Base-by-base conservation (phyloP, 108 stramenopile species). In the Nitzschia sp. region DNA sequence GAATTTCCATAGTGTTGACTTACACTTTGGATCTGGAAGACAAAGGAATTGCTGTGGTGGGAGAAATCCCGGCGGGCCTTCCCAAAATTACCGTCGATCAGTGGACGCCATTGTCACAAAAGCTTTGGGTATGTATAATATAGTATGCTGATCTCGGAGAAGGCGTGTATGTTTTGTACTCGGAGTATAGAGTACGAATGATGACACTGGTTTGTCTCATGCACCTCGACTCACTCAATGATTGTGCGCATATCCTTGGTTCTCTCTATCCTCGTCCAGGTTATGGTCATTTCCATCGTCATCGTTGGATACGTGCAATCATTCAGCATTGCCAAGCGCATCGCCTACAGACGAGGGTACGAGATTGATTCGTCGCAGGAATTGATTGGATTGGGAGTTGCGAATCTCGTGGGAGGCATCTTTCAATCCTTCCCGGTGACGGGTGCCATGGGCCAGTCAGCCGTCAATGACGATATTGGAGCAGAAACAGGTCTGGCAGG, bases 231-330 rank as follows among this genome's bases (percentile, higher is more conserved):
- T n/a, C n/a, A n/a, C n/a, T n/a, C n/a, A n/a, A n/a, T n/a, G n/a
- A n/a, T n/a, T n/a, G n/a, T n/a, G n/a, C n/a, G n/a, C n/a, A n/a
- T n/a, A n/a, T n/a, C n/a, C n/a, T n/a, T n/a, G n/a, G n/a, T n/a
- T n/a, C n/a, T n/a, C n/a, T n/a, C 82, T 36, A 55, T 66, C 22
- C 23, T 66, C n/a, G n/a, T 80, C 2, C 72, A 75, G 26, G 41
- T 56, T 23, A 68, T 88, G 35, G 78, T 73, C 46, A 26, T 80
- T 2, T 44, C 45, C 34, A 79, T 87, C 50, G 65, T 65, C 35
- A 66, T 92, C 41, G 72, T 92, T 9, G 86, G 85, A 4, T 92
- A 83, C 73, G 83, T 92, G 80, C 79, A 88, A 68, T 79, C 80
- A 17, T 79, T 92, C 68, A 78, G 82, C 32, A 88, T 95, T 66